These are phyloP conservation scores for Debaryomyces hansenii DNA, from an alignment of 805 yeast genomes.

Conservation along the genomic window DNA sequence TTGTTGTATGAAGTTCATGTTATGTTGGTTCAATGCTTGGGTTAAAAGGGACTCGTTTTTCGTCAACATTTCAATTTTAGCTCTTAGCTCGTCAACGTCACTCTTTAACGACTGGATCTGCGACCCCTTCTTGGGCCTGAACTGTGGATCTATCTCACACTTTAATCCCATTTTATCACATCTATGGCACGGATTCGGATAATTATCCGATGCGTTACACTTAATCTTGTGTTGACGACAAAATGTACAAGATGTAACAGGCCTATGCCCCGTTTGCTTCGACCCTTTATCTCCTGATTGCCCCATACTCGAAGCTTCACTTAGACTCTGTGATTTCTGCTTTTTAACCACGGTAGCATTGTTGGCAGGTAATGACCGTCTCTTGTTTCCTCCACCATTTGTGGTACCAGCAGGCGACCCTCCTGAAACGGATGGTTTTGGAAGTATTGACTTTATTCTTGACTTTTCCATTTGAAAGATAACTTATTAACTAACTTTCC, in stretches of 20 bases:
- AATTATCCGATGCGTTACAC: slow-evolving; percentile 85
- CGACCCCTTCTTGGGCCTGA: slow-evolving; percentile 88
- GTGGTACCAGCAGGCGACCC: slow-evolving; percentile 2
- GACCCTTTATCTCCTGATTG: slow-evolving; percentile 8
- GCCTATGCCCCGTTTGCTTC: slow-evolving; percentile 59
- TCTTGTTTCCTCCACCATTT: slow-evolving; percentile 8
- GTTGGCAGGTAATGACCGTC: slow-evolving; percentile 14
- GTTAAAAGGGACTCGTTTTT: slow-evolving; percentile 69
- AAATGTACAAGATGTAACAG: slow-evolving; percentile 90
- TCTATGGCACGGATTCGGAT: slow-evolving; percentile 78
- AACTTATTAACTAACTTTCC: not conserved
- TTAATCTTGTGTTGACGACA: slow-evolving; percentile 93
- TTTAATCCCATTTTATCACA: slow-evolving; percentile 76
- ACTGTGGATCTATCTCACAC: slow-evolving; percentile 90
- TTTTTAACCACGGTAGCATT: slow-evolving; percentile 7
- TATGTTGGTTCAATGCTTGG: slow-evolving; percentile 55
- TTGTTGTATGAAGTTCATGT: slow-evolving; percentile 28
- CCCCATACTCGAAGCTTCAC: not conserved
- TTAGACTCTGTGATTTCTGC: slow-evolving; percentile 9
- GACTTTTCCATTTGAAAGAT: slow-evolving; percentile 34
- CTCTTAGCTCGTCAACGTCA: slow-evolving; percentile 78
- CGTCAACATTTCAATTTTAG: slow-evolving; percentile 63
- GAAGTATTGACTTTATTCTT: slow-evolving; percentile 42
- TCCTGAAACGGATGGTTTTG: slow-evolving; percentile 31
- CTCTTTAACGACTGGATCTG: slow-evolving; percentile 81